phyloP scores from a whole-genome alignment of 1,284 basidiomycete genomes.

The Spongiforma sp. region DNA sequence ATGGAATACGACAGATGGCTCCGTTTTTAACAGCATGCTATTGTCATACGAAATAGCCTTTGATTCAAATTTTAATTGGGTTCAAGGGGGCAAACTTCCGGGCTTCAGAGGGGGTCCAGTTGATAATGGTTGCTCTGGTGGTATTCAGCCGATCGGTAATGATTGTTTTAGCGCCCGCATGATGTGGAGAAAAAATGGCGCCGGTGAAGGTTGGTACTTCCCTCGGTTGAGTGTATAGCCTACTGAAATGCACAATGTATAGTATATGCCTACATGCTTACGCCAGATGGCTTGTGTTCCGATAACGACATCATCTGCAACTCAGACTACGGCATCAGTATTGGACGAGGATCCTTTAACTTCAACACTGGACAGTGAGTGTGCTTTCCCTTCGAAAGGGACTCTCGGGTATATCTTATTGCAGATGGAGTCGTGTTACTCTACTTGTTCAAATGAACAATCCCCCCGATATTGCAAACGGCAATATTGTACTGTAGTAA shows the following conservation, averaged over 20 bases:
- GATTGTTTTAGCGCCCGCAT: constrained; percentile 73
- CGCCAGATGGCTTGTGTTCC: constrained; percentile 45
- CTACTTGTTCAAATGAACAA: constrained; percentile 65
- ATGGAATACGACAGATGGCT: constrained; percentile 63
- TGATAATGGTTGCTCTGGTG: constrained; percentile 66
- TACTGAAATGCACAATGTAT: background rate
- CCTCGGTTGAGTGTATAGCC: constrained; percentile 8
- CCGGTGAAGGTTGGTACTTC: constrained; percentile 66
- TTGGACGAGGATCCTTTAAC: constrained; percentile 73
- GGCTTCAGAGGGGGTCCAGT: constrained; percentile 70
- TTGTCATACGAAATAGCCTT: constrained; percentile 77
- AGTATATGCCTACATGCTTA: constrained; percentile 60
- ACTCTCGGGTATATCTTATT: background rate
- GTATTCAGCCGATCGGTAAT: constrained; percentile 58
- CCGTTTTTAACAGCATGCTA: constrained; percentile 64
- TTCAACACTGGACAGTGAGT: constrained; percentile 62
- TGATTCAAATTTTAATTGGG: constrained; percentile 67
- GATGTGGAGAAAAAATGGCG: constrained; percentile 72
- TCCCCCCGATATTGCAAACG: constrained; percentile 59
- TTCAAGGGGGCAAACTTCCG: constrained; percentile 76
- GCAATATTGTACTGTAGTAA: constrained; percentile 60
- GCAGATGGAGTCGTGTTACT: constrained; percentile 63
- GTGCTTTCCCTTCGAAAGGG: constrained; percentile 20
- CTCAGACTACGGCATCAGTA: constrained; percentile 67
- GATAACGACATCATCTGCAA: constrained; percentile 67